Base-by-base conservation (phyloP, 768 basidiomycete genomes). In the Punctularia strigosozonata region DNA sequence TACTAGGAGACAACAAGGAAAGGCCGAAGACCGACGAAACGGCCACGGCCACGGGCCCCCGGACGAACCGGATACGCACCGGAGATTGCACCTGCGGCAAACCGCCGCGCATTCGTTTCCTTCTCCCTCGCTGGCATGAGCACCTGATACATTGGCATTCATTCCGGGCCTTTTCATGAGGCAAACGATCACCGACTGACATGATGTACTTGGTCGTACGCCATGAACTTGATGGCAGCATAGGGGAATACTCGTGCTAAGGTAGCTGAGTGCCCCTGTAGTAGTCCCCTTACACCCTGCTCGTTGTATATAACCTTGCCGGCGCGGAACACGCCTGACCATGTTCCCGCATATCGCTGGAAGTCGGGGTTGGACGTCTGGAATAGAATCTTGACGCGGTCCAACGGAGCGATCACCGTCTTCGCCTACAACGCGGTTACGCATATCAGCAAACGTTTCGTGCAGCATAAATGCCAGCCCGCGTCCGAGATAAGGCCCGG, bases 301-400 rank as follows among this genome's bases (percentile, higher is more conserved):
- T 76, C 68, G 39, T 48, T 55, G 50, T 79, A 81, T 46, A 99
- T 94, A 43, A 75, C 67, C 28, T 62, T 66, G 21, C 76, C 77
- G 31, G 94, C 92, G 37, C 73, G 65, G 48, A 80, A 77, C 17
- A 87, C 79, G 31, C 94, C 94, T 46, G 74, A 75, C 73, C 87
- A 94, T 6, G 83, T 77, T 31, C 94, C 92, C 42, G 91, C 76
- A 62, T 92, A 98, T 58, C 90, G 87, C 55, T 76, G 73, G 55
- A 85, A 99, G 42, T 98, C 94, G 6, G 86, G 85, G 58, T 94
- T 95, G 5, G 88, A 88, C 1, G 95, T 89, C 58, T 99, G 94
- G 55, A 98, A 95, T 36, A 99, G 78, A 50, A 99, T 99, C 65
- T 99, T 99, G 49, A 99, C 92, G 55, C 95, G 71, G 58, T 99